Percentiles rank a stretch among this genome's conserved stretches.
Evolutionary conservation across 2,329 filamentous ascomycete genomes (phyloP).

Genomic region (Botryotinia convoluta): DNA sequence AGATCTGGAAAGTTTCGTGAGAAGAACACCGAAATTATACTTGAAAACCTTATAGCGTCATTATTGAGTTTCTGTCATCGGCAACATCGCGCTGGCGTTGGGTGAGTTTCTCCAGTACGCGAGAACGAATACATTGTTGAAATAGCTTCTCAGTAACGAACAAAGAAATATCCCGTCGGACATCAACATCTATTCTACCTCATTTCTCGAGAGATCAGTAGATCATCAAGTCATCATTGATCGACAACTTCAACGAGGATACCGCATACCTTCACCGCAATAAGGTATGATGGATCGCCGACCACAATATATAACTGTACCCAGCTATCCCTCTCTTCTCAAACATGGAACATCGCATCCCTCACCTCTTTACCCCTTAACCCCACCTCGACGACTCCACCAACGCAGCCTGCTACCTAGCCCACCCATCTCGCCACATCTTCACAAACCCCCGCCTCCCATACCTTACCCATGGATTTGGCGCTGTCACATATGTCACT

Average conservation of each 20-base stretch:
- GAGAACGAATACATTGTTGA: background rate
- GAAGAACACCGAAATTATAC: background rate
- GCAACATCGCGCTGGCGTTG: background rate
- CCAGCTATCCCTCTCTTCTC: constrained; percentile 3
- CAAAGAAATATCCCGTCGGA: background rate
- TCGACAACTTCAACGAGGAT: background rate
- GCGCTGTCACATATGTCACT: constrained; percentile 39
- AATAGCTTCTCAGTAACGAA: background rate
- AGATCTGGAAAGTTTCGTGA: background rate
- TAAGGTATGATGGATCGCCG: constrained; percentile 12
- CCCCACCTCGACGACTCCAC: constrained; percentile 16
- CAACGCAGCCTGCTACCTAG: constrained; percentile 17
- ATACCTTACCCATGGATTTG: constrained; percentile 39
- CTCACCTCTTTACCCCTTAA: constrained; percentile 17
- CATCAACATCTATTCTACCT: background rate
- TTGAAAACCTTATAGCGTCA: background rate
- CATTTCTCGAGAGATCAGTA: background rate
- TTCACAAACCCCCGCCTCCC: constrained; percentile 30
- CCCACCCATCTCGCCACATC: constrained; percentile 11
- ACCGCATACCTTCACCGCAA: too few species aligned
- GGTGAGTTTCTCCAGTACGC: background rate
- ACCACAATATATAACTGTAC: constrained; percentile 8
- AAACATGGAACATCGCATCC: constrained; percentile 8
- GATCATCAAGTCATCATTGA: background rate
- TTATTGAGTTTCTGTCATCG: background rate